Conservation (phyloP, 345 rosid genomes). For the Salix brachista region DNA sequence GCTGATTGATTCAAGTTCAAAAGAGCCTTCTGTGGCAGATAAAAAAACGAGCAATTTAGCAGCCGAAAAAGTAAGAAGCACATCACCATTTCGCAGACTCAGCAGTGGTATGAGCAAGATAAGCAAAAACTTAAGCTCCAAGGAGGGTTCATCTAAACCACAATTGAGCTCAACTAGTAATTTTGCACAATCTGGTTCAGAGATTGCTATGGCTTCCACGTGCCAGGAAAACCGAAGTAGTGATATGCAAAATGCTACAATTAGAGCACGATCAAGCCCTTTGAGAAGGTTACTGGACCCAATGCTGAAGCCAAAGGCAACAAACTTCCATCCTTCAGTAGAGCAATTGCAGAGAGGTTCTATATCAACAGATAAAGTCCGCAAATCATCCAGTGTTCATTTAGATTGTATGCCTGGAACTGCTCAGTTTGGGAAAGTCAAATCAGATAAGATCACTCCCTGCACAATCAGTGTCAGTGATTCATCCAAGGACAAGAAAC, state of each 20-base stretch:
- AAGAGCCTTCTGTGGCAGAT: constrained; percentile 25
- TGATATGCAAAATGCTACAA: constrained; percentile 33
- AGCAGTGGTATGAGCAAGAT: constrained; percentile 53
- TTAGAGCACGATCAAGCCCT: constrained; percentile 70
- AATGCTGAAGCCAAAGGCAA: constrained; percentile 56
- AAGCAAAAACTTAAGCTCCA: constrained; percentile 46
- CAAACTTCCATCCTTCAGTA: constrained; percentile 30
- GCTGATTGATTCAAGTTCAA: constrained; percentile 1
- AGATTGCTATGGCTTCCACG: constrained; percentile 38
- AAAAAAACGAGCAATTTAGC: constrained; percentile 30
- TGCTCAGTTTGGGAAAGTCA: constrained; percentile 38
- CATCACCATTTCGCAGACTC: constrained; percentile 70
- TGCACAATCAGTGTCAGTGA: constrained; percentile 31
- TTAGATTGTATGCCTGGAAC: not conserved
- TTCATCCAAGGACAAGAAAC: constrained; percentile 31
- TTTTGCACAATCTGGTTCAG: constrained; percentile 40
- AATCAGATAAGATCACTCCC: constrained; percentile 35
- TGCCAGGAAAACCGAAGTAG: constrained; percentile 22
- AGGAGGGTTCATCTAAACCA: constrained; percentile 34
- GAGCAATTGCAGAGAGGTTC: constrained; percentile 42
- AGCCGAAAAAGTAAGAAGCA: constrained; percentile 59
- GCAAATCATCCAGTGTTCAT: constrained; percentile 11
- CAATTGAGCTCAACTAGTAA: constrained; percentile 27
- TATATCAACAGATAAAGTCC: constrained; percentile 28
- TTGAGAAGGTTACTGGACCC: constrained; percentile 81